Base-by-base conservation (phyloP, 164 flowering plant species). In the Taxillus chinensis region DNA sequence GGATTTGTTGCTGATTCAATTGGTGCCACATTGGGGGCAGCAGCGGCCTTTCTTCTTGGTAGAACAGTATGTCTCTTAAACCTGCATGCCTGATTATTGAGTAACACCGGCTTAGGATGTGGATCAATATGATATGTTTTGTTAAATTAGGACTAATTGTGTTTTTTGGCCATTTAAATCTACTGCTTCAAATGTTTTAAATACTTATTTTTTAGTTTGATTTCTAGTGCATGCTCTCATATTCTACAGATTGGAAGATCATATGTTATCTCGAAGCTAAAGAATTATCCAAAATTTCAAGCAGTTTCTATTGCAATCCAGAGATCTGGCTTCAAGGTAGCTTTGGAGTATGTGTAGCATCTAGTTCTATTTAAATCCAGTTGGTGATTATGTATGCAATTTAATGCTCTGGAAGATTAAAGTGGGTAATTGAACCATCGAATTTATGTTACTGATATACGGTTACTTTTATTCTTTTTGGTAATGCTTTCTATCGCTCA, bases 1-100 rank as follows among this genome's bases (percentile, higher is more conserved):
- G 99, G 99, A 41, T 88, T 93, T 68, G 61, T 93, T 65, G 97
- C 97, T 60, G 99, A 93, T 75, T 90, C 99, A 45, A 71, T 83
- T 74, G 99, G 99, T 70, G 99, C 99, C 41, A 84, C 97, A 27
- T 16, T 86, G 62, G 96, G 98, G 68, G 93, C 96, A 45, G 84
- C 90, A 4, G 96, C 96, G 60, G 96, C 96, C 15, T 92, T 90
- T 64, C 63, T 92, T 75, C 83, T 90, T 62, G 98, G 98, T 9
- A 79, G 95, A 83, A 92, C 96, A 3, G 98, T 92, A 68, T 76
- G 91, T 71, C 60, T 58, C 43, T 67, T 41, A 50, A 62, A 27
- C 53, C 61, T 42, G 14, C 16, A n/a, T 9, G 39, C 42, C 14
- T 50, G 46, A 43, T 6, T 9, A 43, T 27, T 27, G 27, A 27